Conservation (phyloP, 106 monocot genomes). For the Ottelia alismoides region DNA sequence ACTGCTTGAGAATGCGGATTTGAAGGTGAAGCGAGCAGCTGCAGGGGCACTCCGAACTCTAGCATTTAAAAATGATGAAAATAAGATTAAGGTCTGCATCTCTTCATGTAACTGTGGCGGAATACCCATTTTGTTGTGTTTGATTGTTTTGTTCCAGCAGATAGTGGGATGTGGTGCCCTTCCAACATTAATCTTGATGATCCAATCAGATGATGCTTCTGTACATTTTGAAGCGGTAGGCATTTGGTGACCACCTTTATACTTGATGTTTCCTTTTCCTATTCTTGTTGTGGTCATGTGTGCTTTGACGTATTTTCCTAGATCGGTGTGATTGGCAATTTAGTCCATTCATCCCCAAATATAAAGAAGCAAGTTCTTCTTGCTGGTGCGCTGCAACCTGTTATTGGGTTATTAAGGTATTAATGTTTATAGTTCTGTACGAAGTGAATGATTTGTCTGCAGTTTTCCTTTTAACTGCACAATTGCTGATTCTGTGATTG, state of each 20-base stretch:
- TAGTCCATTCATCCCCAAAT: conserved; percentile 96
- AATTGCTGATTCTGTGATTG: conserved; percentile 82
- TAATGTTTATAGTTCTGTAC: too few species aligned
- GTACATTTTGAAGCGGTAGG: conserved; percentile 10
- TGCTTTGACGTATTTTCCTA: too few species aligned
- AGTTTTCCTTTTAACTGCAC: conserved; percentile 80
- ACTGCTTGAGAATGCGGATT: conserved; percentile 62
- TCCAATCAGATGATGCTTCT: conserved; percentile 8
- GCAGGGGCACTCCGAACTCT: conserved; percentile 89
- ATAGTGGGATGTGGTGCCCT: conserved; percentile 74
- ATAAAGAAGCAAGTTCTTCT: conserved; percentile 93
- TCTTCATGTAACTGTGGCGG: too few species aligned
- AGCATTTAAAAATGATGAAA: conserved; percentile 98
- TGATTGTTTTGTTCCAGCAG: too few species aligned
- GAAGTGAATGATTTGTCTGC: too few species aligned
- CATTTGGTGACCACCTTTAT: too few species aligned
- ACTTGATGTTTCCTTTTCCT: too few species aligned
- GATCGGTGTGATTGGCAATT: conserved; percentile 98
- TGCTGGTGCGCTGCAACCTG: conserved; percentile 89
- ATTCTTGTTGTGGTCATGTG: too few species aligned
- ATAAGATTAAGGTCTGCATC: too few species aligned
- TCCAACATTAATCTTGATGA: conserved; percentile 24
- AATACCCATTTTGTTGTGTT: too few species aligned
- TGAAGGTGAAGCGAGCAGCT: conserved; percentile 92
- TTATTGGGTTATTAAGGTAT: conserved; percentile 91